Evolutionary conservation across 257 asterid genomes (phyloP), one percentile per base, ranked within the genome.

Genomic region (Euphrasia confusa): DNA sequence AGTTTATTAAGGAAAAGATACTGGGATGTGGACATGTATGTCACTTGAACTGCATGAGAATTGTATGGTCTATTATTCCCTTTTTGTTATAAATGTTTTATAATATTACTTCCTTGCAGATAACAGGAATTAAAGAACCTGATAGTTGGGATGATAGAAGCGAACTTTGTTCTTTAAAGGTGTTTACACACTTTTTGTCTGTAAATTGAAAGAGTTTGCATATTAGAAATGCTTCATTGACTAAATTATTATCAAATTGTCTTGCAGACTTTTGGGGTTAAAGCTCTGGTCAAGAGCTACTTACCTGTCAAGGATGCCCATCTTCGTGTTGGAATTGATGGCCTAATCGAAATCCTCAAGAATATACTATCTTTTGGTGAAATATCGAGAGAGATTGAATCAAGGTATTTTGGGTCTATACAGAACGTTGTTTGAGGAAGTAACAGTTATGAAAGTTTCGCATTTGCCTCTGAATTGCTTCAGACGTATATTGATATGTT

Each of bases 231-330:
- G 11, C 13, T 50, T 17, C 21, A 18, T 53, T 33, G 56, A 18
- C 65, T 73, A 69, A 45, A 48, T 39, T 28, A 60, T 33, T 47
- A 63, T 37, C 37, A 24, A 32, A 44, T 64, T 67, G 28, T 60
- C 30, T 62, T 75, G 78, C 89, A 93, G 99, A 84, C 90, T 71
- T 93, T 75, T 84, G 99, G 99, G 60, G 67, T 93, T 58, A 92
- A 93, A 78, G 84, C 97, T 35, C 71, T 93, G 79, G 99, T 93
- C 65, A 93, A 93, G 80, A 93, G 99, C 83, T 93, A 80, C 80
- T 80, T 90, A 74, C 99, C 99, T 4, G 94, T 79, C 68, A 93
- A 93, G 79, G 99, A 93, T 72, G 90, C 95, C 65, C 91, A 87
- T 37, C 96, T 93, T 58, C 96, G 99, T 57, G 61, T 78, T 55